A percentile compares a stretch with the other conserved stretches of the same genome.
These are phyloP conservation scores for Xerocomellus dryophilus DNA, from an alignment of 768 basidiomycete genomes.

Conservation along the genomic window DNA sequence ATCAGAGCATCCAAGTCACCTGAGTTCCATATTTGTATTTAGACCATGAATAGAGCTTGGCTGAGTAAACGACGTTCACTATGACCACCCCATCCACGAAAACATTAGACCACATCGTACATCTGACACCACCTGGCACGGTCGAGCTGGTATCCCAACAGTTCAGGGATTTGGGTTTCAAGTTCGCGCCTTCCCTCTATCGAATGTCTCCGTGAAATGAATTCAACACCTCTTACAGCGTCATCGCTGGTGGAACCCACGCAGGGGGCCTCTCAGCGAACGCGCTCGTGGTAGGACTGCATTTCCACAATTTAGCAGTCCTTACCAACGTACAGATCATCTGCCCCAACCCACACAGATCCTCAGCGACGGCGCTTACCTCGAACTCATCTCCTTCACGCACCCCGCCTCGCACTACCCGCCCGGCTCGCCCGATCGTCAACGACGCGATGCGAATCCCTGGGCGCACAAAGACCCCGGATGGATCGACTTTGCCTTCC, in stretches of 20 bases:
- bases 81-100: slow-evolving; percentile 36
- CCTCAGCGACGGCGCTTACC: slow-evolving; percentile 50
- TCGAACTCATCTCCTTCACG: slow-evolving; percentile 69
- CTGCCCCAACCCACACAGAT: slow-evolving; percentile 6
- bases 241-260: slow-evolving; percentile 65
- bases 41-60: background rate
- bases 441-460: slow-evolving; percentile 41
- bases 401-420: slow-evolving; percentile 54
- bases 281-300: slow-evolving; percentile 51
- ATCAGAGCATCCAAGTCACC: background rate
- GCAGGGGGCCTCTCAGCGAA: slow-evolving; percentile 62
- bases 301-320: background rate
- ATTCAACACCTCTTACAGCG: slow-evolving; percentile 37
- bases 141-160: slow-evolving; percentile 47
- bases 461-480: slow-evolving; percentile 58
- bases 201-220: background rate
- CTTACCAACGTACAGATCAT: background rate
- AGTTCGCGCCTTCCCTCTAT: slow-evolving; percentile 36
- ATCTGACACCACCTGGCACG: slow-evolving; percentile 64
- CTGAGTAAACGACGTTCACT: background rate
- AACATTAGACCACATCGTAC: slow-evolving; percentile 66
- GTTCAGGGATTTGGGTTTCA: slow-evolving; percentile 64
- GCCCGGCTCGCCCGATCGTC: slow-evolving; percentile 43
- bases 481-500: slow-evolving; percentile 68
- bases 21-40: background rate